phyloP scores from a whole-genome alignment of 177 flowering plant genomes.

The Vitis hybrid region DNA sequence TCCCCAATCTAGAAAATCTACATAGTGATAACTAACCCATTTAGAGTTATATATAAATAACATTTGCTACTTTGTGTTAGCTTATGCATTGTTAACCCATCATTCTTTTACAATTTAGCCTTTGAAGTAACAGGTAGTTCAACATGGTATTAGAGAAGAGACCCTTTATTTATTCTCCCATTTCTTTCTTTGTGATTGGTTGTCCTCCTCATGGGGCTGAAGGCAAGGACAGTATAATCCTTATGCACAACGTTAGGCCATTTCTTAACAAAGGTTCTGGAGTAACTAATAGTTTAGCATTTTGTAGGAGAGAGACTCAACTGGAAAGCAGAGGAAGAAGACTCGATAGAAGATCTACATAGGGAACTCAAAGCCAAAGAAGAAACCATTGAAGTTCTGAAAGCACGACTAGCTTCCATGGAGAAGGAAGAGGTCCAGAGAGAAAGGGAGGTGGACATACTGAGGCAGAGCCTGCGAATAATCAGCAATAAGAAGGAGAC shows the following conservation, averaged over 20 bases:
- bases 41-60: too few species aligned
- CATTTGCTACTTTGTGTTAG: too few species aligned
- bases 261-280: background rate
- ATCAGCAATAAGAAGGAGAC: constrained; percentile 41
- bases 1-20: too few species aligned
- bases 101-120: too few species aligned
- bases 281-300: background rate
- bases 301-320: constrained; percentile 37
- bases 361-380: constrained; percentile 52
- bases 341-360: constrained; percentile 37
- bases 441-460: constrained; percentile 63
- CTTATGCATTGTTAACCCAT: too few species aligned
- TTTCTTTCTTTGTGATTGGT: too few species aligned
- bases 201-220: too few species aligned
- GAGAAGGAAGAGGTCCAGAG: constrained; percentile 40
- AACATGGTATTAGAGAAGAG: too few species aligned
- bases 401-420: constrained; percentile 34
- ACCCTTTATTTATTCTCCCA: too few species aligned
- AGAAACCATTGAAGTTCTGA: constrained; percentile 41
- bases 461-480: constrained; percentile 72
- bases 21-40: too few species aligned
- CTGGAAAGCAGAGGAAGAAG: constrained; percentile 46
- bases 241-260: background rate
- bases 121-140: too few species aligned
- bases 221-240: background rate